Conservation (phyloP, 768 basidiomycete genomes). For the Leccinum boreale region DNA sequence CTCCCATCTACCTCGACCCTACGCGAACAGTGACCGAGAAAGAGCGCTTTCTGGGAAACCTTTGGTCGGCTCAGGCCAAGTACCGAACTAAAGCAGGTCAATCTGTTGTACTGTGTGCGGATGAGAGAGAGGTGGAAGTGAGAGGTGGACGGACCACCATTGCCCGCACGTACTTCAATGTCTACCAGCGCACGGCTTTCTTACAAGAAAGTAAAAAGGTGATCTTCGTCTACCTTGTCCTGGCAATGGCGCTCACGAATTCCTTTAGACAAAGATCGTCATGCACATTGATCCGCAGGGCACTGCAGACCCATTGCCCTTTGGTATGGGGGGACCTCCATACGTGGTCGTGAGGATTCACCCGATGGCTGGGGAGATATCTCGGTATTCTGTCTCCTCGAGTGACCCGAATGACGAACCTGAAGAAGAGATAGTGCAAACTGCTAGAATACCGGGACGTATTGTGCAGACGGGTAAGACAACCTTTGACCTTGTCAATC, state of each 20-base stretch:
- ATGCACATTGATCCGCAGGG: conserved; percentile 81
- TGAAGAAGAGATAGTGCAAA: conserved; percentile 83
- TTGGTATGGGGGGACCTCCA: conserved; percentile 66
- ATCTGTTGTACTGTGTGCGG: conserved; percentile 66
- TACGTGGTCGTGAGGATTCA: conserved; percentile 80
- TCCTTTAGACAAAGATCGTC: conserved; percentile 74
- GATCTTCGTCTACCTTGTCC: conserved; percentile 8
- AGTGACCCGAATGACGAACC: conserved; percentile 69
- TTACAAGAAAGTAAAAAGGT: conserved; percentile 81
- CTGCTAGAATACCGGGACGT: conserved; percentile 64
- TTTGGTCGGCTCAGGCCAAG: conserved; percentile 86
- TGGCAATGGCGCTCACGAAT: conserved; percentile 5
- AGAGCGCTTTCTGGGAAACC: conserved; percentile 78
- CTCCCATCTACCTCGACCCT: conserved; percentile 64
- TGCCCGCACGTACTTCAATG: conserved; percentile 85
- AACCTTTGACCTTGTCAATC: not conserved
- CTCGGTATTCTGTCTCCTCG: conserved; percentile 73
- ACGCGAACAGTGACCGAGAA: conserved; percentile 64
- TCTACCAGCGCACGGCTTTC: conserved; percentile 81
- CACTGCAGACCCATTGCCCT: conserved; percentile 72
- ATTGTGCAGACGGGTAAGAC: conserved; percentile 79
- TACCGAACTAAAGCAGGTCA: conserved; percentile 71
- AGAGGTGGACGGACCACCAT: conserved; percentile 56
- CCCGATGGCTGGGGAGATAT: conserved; percentile 79
- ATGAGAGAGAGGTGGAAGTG: conserved; percentile 75